These are phyloP conservation scores for Aureobasidium sp. DNA, from an alignment of 2,329 filamentous ascomycete genomes.

Conservation along the genomic window DNA sequence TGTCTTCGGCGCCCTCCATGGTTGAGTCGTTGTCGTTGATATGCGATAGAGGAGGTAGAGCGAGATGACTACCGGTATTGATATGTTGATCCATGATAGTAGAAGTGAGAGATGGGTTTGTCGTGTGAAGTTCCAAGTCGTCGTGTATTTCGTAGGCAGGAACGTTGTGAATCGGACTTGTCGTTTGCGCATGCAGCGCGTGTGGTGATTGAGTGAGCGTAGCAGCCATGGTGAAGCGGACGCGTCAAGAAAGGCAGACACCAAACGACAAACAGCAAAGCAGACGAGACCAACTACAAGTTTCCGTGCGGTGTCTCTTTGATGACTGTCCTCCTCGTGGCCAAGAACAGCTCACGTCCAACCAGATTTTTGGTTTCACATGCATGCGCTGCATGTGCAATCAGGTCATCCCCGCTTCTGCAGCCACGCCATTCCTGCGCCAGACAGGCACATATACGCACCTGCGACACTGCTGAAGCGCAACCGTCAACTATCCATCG, in stretches of 20 bases:
- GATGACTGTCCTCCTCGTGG: not conserved
- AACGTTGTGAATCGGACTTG: not conserved
- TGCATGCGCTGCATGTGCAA: constrained; percentile 13
- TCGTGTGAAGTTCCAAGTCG: not conserved
- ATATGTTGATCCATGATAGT: not conserved
- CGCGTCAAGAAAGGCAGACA: not conserved
- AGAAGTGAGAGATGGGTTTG: not conserved
- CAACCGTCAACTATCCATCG: too few relatives aligned
- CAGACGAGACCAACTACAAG: not conserved
- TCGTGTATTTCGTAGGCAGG: not conserved
- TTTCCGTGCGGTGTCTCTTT: not conserved
- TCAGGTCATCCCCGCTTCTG: constrained; percentile 13
- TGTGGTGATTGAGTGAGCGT: constrained; percentile 1
- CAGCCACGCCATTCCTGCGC: constrained; percentile 2
- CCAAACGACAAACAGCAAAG: constrained; percentile 1
- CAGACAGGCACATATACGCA: not conserved
- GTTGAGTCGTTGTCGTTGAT: not conserved
- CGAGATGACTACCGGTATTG: not conserved
- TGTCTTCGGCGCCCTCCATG: constrained; percentile 13
- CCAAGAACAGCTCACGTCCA: not conserved
- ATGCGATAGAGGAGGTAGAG: not conserved
- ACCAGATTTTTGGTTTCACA: constrained; percentile 2
- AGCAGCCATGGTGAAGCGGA: not conserved
- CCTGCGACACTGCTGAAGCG: not conserved
- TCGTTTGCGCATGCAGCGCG: constrained; percentile 1